These are phyloP conservation scores for Pythium diclinum DNA, from an alignment of 352 stramenopile genomes.

Conservation along the genomic window DNA sequence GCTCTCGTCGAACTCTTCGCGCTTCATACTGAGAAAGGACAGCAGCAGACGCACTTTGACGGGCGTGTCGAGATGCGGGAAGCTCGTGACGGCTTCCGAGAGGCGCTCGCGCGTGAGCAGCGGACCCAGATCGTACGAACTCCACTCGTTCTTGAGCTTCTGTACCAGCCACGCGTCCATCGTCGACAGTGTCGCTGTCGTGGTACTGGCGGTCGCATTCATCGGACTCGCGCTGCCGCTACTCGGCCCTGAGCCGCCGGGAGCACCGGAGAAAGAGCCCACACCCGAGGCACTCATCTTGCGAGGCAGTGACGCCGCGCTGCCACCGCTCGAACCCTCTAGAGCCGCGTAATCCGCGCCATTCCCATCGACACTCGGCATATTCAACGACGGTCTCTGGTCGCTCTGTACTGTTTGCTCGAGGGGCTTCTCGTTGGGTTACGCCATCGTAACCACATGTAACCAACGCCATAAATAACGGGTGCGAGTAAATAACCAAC, in stretches of 20 bases:
- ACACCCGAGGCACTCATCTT: slow-evolving; percentile 8
- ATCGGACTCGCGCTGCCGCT: slow-evolving; percentile 14
- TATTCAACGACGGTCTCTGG: background rate
- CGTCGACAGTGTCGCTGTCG: background rate
- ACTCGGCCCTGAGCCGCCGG: slow-evolving; percentile 1
- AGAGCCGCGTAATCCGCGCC: background rate
- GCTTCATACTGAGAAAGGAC: slow-evolving; percentile 59
- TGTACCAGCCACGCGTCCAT: slow-evolving; percentile 66
- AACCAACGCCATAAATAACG: slow-evolving; percentile 9
- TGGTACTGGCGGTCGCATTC: background rate
- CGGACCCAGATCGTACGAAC: slow-evolving; percentile 57
- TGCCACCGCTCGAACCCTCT: background rate
- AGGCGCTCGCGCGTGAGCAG: slow-evolving; percentile 62
- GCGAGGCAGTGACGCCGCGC: background rate
- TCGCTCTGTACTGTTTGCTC: background rate
- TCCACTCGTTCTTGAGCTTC: slow-evolving; percentile 77
- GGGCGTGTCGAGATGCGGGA: slow-evolving; percentile 55
- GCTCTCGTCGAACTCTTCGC: slow-evolving; percentile 47
- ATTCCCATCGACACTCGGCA: slow-evolving; percentile 12
- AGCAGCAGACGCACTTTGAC: slow-evolving; percentile 66
- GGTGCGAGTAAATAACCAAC: slow-evolving; percentile 10
- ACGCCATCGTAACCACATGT: background rate
- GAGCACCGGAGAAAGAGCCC: slow-evolving; percentile 9
- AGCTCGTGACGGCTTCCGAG: slow-evolving; percentile 52
- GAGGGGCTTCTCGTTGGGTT: background rate